Evolutionary conservation across 495 filamentous ascomycete genomes (phyloP), one percentile per base, ranked within the genome.

Genomic region (Xylaria castorea): DNA sequence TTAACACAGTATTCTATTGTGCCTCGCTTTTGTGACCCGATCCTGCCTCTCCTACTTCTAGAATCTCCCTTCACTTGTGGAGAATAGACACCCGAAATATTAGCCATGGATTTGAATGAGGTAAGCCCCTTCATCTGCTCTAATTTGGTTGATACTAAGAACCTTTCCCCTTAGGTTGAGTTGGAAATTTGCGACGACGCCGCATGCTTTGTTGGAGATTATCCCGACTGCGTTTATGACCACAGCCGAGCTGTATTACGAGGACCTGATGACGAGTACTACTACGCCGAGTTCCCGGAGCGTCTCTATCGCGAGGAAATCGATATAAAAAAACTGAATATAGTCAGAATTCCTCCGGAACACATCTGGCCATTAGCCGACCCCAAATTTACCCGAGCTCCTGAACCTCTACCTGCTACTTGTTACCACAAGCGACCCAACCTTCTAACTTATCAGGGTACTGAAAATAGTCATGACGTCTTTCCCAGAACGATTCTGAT

Each of bases 401-500:
- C 71, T 5, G 42, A 73, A 7, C 38, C 42, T 42, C 58, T 53
- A 14, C 57, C 67, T 0, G 27, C 42, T 18, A 30, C 42, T 11
- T 61, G 2, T 8, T 74, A 74, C 40, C 5, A 63, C 0, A 74
- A 72, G 60, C 34, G 14, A 42, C 72, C 57, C 6, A 50, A 16
- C 7, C 61, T 74, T 32, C n/a, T 74, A 1, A 7, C 0, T 11
- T 68, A 46, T 18, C 53, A 53, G 9, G 30, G 20, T 20, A 1
- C 16, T 8, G 25, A n/a, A 4, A 25, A 25, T 0, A 4, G 30
- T 7, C 34, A 3, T 12, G 5, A 66, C 30, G 20, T n/a, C 11
- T 0, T 34, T 9, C 16, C 34, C 2, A 34, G 5, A 8, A 32
- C 20, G 30, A 40, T 51, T 36, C n/a, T 72, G 27, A 22, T 3